Conservation (phyloP, 176 grass and related monocot species). For the Juncus effusus region DNA sequence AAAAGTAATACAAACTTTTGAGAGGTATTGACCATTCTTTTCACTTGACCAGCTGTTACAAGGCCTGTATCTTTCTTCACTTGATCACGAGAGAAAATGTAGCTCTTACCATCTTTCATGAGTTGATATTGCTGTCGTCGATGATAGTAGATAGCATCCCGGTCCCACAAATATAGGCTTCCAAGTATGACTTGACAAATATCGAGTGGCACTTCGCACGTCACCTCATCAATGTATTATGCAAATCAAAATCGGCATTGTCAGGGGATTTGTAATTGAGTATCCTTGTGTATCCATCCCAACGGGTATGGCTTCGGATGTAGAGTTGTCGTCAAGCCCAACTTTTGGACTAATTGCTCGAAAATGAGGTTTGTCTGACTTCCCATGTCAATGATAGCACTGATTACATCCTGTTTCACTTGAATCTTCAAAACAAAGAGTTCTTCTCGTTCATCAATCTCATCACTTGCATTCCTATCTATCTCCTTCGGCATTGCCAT, state of each 20-base stretch:
- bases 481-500: conserved; percentile 25
- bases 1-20: conserved; percentile 18
- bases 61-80: background rate
- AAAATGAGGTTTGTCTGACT: conserved; percentile 19
- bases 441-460: conserved; percentile 12
- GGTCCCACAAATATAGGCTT: conserved; percentile 14
- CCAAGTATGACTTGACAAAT: conserved; percentile 10
- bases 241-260: background rate
- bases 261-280: conserved; percentile 4
- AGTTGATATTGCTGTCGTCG: background rate
- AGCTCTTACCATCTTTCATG: conserved; percentile 11
- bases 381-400: no score
- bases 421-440: conserved; percentile 16
- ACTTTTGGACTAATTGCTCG: conserved; percentile 14
- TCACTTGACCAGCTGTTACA: conserved; percentile 17
- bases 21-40: conserved; percentile 10
- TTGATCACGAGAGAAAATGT: conserved; percentile 22
- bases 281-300: conserved; percentile 24
- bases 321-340: conserved; percentile 15
- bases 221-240: conserved; percentile 17
- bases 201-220: conserved; percentile 7
- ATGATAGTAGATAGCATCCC: conserved; percentile 2
- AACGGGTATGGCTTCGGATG: conserved; percentile 16
- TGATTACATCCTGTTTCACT: background rate
- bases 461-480: background rate